Conservation (phyloP, 139 green algal genomes). For the Raphidocelis subcapitata region DNA sequence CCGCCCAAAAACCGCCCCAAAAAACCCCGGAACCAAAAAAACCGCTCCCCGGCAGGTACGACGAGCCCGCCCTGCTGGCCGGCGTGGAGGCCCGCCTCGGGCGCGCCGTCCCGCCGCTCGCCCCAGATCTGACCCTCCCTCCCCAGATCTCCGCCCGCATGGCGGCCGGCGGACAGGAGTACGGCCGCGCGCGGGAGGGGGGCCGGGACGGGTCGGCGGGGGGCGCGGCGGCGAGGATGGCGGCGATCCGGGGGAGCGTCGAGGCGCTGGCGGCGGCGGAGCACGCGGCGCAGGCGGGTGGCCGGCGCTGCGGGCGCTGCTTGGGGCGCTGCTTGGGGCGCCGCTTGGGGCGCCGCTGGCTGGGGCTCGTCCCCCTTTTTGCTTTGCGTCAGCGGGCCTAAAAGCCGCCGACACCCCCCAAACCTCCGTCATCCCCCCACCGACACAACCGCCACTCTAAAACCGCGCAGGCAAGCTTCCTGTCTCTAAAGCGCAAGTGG, state of each 20-base stretch:
- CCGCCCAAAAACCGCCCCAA: background rate
- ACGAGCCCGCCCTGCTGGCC: conserved; percentile 61
- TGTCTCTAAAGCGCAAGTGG: conserved; percentile 50
- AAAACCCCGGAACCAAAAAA: background rate
- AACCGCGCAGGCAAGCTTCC: too few relatives aligned
- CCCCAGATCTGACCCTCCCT: conserved; percentile 64
- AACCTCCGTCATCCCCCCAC: too few relatives aligned
- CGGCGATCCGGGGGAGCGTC: conserved; percentile 54
- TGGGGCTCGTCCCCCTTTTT: too few relatives aligned
- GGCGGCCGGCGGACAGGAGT: background rate
- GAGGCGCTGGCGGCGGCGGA: conserved; percentile 62
- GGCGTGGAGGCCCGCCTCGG: conserved; percentile 67
- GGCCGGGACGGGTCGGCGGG: conserved; percentile 35
- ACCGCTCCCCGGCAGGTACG: conserved; percentile 40
- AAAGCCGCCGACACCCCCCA: too few relatives aligned
- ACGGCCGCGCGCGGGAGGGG: conserved; percentile 8
- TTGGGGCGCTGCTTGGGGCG: too few relatives aligned
- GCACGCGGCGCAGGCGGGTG: conserved; percentile 54
- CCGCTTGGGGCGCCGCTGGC: too few relatives aligned
- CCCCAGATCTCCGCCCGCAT: conserved; percentile 31
- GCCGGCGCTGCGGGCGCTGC: too few relatives aligned
- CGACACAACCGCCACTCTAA: too few relatives aligned
- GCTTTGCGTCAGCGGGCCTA: too few relatives aligned
- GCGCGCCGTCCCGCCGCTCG: conserved; percentile 40
- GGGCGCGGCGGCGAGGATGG: conserved; percentile 38